These are phyloP conservation scores for Neospermospora avenae DNA, from an alignment of 2,329 filamentous ascomycete species.

Conservation along the genomic window DNA sequence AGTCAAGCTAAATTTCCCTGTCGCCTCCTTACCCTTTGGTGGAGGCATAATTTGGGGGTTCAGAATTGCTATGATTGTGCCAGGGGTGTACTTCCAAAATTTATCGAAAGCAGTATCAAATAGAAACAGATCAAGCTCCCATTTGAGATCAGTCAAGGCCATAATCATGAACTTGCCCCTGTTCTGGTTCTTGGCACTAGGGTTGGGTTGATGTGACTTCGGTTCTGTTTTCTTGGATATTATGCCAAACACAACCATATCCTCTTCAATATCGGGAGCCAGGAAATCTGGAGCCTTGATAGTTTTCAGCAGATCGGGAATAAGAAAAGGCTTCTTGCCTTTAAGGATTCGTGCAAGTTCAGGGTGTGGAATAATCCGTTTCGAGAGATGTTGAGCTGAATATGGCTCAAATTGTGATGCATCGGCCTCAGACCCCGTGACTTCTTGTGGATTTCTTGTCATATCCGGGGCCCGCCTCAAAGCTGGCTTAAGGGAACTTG, in stretches of 20 bases:
- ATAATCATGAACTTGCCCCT: constrained; percentile 90
- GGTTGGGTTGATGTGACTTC: constrained; percentile 51
- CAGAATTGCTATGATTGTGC: constrained; percentile 87
- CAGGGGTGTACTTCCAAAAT: constrained; percentile 90
- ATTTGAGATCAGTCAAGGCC: constrained; percentile 81
- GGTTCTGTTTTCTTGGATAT: constrained; percentile 87
- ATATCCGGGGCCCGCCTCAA: constrained; percentile 9
- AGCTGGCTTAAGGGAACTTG: constrained; percentile 1
- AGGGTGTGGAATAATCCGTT: constrained; percentile 76
- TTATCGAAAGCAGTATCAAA: constrained; percentile 88
- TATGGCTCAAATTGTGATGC: constrained; percentile 76
- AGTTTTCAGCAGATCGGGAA: constrained; percentile 76
- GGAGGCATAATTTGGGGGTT: constrained; percentile 92
- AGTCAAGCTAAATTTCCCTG: constrained; percentile 80
- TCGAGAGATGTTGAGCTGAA: constrained; percentile 79
- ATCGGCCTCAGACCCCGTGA: constrained; percentile 48
- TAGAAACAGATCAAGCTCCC: constrained; percentile 86
- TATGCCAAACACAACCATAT: constrained; percentile 86
- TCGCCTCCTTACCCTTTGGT: constrained; percentile 68
- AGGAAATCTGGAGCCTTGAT: constrained; percentile 82
- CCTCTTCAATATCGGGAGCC: constrained; percentile 76
- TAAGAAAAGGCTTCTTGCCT: constrained; percentile 70
- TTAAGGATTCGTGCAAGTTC: constrained; percentile 75
- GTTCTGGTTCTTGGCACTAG: constrained; percentile 44
- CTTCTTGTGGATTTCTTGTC: constrained; percentile 32